Evolutionary conservation across 2,329 filamentous ascomycete species (phyloP), one percentile per base, ranked within the genome.

Genomic region (Sarocladium kiliense): DNA sequence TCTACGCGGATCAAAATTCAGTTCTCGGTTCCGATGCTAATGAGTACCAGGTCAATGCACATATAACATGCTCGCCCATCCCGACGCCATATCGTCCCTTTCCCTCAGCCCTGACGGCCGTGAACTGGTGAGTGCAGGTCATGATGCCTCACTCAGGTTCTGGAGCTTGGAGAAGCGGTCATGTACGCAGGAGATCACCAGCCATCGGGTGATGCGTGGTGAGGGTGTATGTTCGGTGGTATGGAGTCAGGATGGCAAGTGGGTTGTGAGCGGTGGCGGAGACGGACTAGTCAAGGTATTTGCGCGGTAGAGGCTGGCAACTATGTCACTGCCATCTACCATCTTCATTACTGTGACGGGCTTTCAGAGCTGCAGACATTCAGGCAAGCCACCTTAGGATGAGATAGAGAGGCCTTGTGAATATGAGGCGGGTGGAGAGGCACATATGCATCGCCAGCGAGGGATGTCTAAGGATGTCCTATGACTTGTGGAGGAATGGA

Each of bases 1-100:
- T 9, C 11, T 12, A 11, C 25, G 12, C 10, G 3, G 27, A 11
- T 11, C 11, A 3, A 32, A 23, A 9, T 37, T 3, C n/a, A n/a
- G 23, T 9, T n/a, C 39, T 19, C 39, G 45, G 26, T 9, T 5
- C 19, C 10, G 12, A 27, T 30, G n/a, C 25, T 47, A 18, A 47
- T 14, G 25, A 5, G 12, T 4, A 12, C n/a, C 61, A 97, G 94
- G 94, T 56, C 94, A 99, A 91, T 97, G 92, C 74, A 97, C 94
- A 60, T 99, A 99, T 73, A 95, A 89, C 65, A 99, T 99, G 94
- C 84, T 97, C 57, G 94, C 94, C 5, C 94, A 99, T 64, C 91
- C 94, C 1, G 88, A 92, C 2, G 87, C 94, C 56, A 97, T 99
- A 61, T 95, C 94, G 1, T 88, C 89, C 25, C 80, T 99, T 4